Evolutionary conservation across 1,284 basidiomycete genomes (phyloP).

Genomic region (Irpex lacteus): DNA sequence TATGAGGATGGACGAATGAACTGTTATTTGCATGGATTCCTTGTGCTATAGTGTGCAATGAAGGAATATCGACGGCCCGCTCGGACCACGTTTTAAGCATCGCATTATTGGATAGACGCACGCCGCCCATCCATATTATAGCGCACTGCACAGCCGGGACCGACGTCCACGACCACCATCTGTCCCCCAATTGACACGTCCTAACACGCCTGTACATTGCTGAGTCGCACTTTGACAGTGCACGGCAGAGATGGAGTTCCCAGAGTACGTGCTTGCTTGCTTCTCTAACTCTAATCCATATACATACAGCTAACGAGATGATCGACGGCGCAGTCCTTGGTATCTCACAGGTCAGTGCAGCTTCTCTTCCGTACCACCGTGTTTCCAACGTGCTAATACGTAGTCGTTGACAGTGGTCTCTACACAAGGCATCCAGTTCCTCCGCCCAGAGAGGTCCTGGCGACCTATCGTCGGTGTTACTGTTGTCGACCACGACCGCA

Average conservation of each 20-base stretch:
- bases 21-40: not conserved
- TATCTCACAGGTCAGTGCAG: constrained; percentile 12
- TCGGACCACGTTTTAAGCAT: not conserved
- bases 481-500: constrained; percentile 45
- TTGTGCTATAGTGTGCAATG: too few species aligned
- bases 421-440: constrained; percentile 29
- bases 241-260: not conserved
- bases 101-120: not conserved
- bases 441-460: constrained; percentile 45
- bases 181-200: not conserved
- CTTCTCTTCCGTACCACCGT: not conserved
- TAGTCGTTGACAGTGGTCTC: constrained; percentile 25
- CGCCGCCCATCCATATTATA: not conserved
- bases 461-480: constrained; percentile 54
- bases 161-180: not conserved
- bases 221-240: not conserved
- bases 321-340: constrained; percentile 9
- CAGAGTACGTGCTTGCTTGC: not conserved
- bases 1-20: not conserved
- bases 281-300: not conserved
- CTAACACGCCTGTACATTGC: not conserved
- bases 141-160: not conserved
- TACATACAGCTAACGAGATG: not conserved
- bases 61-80: not conserved
- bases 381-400: not conserved